phyloP scores from a whole-genome alignment of 495 filamentous ascomycete genomes.

The Penicillium odoratum region DNA sequence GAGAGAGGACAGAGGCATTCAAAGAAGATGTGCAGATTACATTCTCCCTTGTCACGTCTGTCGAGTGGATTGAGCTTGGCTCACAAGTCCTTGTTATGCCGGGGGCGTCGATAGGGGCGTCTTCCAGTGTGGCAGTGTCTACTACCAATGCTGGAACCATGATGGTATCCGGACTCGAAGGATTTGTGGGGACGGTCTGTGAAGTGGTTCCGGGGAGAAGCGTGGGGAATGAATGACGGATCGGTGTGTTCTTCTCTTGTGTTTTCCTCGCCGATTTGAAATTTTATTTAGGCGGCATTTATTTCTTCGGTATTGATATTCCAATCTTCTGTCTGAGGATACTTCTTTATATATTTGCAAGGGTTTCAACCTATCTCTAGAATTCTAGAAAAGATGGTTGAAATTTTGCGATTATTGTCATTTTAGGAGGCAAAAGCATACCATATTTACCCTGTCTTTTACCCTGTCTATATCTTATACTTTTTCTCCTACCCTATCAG shows the following conservation, averaged over 20 bases:
- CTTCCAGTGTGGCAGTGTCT: slow-evolving; percentile 30
- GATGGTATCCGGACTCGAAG: slow-evolving; percentile 42
- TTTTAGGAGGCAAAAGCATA: background rate
- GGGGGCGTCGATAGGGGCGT: slow-evolving; percentile 43
- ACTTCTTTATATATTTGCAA: background rate
- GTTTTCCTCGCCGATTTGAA: background rate
- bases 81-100: slow-evolving; percentile 78
- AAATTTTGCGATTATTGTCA: background rate
- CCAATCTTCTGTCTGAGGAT: too few relatives aligned
- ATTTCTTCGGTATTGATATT: background rate
- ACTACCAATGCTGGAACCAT: background rate
- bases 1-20: slow-evolving; percentile 22
- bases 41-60: slow-evolving; percentile 70
- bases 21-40: slow-evolving; percentile 60
- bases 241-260: background rate
- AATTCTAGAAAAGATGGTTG: background rate
- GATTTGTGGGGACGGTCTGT: slow-evolving; percentile 48
- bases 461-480: too few relatives aligned
- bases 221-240: slow-evolving; percentile 8
- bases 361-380: background rate
- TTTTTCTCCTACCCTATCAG: too few relatives aligned
- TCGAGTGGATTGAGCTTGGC: slow-evolving; percentile 85
- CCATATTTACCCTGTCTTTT: background rate
- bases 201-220: slow-evolving; percentile 35
- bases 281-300: background rate